Evolutionary conservation across 192 early-diverging fungal genomes (phyloP).

Genomic region (Gryganskiella cystojenkinii): DNA sequence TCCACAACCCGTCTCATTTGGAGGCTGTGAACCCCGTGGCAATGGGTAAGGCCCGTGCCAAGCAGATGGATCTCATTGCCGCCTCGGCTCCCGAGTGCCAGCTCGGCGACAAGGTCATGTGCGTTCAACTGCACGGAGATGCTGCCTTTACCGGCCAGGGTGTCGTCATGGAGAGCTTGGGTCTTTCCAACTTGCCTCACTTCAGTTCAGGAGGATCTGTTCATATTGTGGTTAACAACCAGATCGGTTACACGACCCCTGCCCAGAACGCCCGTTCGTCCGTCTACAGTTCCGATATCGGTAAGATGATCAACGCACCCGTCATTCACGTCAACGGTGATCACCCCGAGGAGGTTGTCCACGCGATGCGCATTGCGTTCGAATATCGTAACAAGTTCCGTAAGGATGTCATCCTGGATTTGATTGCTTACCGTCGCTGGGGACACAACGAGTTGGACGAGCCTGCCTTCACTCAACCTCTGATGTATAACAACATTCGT

Average conservation of each 20-base stretch:
- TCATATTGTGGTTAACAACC: constrained; percentile 99
- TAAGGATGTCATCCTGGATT: constrained; percentile 94
- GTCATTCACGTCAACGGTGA: constrained; percentile 98
- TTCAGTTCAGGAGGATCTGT: constrained; percentile 94
- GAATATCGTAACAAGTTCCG: constrained; percentile 94
- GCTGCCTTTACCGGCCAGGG: constrained; percentile 91
- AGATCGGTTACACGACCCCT: constrained; percentile 97
- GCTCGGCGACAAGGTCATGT: constrained; percentile 93
- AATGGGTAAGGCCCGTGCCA: constrained; percentile 94
- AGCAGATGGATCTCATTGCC: constrained; percentile 84
- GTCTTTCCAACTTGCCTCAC: constrained; percentile 94
- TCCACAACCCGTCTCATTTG: constrained; percentile 98
- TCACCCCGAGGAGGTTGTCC: constrained; percentile 91
- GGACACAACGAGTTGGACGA: constrained; percentile 99
- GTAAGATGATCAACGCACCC: constrained; percentile 96
- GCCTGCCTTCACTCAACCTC: constrained; percentile 96
- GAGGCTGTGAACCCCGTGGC: constrained; percentile 97
- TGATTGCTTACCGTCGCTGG: constrained; percentile 96
- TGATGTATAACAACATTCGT: constrained; percentile 97
- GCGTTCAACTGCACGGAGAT: constrained; percentile 96
- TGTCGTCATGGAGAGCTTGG: constrained; percentile 96
- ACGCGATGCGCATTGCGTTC: constrained; percentile 85
- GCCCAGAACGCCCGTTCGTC: constrained; percentile 94
- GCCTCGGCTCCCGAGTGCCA: constrained; percentile 76
- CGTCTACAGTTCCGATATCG: constrained; percentile 93